Evolutionary conservation across 2,329 filamentous ascomycete species (phyloP), one percentile per base, ranked within the genome.

Genomic region (Dactylellina leptospora): DNA sequence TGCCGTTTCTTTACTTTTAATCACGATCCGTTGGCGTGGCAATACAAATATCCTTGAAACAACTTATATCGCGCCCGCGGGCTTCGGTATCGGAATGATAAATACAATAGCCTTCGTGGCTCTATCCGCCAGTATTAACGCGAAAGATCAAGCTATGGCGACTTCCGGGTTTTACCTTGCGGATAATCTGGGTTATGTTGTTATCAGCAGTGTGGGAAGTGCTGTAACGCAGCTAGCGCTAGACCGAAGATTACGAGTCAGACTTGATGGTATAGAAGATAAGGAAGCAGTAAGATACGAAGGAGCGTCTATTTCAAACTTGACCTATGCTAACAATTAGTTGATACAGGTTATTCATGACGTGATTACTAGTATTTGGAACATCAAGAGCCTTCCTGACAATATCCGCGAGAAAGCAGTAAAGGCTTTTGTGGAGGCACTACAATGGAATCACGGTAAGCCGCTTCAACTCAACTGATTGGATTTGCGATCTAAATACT

Each of bases 21-120:
- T 81, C 3, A 73, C 86, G 4, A 30, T 72, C 0, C 80, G 83
- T 25, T 90, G 88, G 88, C 82, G 84, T 8, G 87, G 86, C 0
- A 74, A 85, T 27, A 88, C 86, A 0, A 83, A 64, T 33, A 64
- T 72, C 18, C 54, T 72, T 13, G 68, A 72, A 40, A 64, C 68
- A 3, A 0, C 86, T 86, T 71, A 87, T 88, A 28, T 79, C 86
- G 4, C 86, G 85, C 0, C 59, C 77, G 84, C 1, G 83, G 85
- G 0, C 79, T 86, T 63, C 84, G 83, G 0, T 81, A 81, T 64
- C 0, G 69, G 69, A 4, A 68, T 73, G 61, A 61, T 66, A 25
- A 73, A 66, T 18, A 68, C 69, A 2, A 40, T 42, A 4, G 62
- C 69, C 22, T 73, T 73, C 30, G 60, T 62, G 13, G 69, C 69